Conservation (phyloP, 352 stramenopile species). For the Pythium guiyangense region DNA sequence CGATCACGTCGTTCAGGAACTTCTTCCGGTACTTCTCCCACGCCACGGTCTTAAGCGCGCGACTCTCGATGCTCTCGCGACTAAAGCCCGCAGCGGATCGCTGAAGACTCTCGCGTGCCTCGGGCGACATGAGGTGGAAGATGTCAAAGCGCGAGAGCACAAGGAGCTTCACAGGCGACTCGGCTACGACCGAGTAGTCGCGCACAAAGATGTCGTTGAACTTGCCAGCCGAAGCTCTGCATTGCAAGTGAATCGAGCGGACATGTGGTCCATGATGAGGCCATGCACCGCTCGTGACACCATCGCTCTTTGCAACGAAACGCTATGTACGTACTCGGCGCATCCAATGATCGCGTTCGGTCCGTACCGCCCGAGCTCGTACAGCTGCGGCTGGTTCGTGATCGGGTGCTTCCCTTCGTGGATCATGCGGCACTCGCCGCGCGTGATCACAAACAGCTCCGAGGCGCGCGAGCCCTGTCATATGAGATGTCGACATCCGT, state of each 20-base stretch:
- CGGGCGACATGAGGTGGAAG: slow-evolving; percentile 74
- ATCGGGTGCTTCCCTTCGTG: slow-evolving; percentile 76
- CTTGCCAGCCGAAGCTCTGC: slow-evolving; percentile 65
- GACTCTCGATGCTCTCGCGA: slow-evolving; percentile 61
- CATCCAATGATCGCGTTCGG: slow-evolving; percentile 78
- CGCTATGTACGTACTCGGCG: slow-evolving; percentile 48
- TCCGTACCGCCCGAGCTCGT: slow-evolving; percentile 64
- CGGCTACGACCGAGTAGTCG: slow-evolving; percentile 69
- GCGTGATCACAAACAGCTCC: slow-evolving; percentile 72
- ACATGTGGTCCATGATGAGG: background rate
- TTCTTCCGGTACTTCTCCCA: slow-evolving; percentile 76
- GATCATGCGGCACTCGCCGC: slow-evolving; percentile 70
- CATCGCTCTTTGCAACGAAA: background rate
- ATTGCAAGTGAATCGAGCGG: background rate
- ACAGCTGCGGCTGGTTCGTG: slow-evolving; percentile 51
- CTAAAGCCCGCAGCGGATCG: slow-evolving; percentile 50
- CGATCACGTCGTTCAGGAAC: slow-evolving; percentile 46
- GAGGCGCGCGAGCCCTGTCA: slow-evolving; percentile 57
- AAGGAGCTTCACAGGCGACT: slow-evolving; percentile 74
- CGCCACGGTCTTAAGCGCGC: slow-evolving; percentile 66
- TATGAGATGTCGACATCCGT: no score
- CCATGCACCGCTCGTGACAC: background rate
- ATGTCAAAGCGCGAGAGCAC: slow-evolving; percentile 83
- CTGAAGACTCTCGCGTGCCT: slow-evolving; percentile 64
- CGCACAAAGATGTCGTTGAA: slow-evolving; percentile 81